phyloP scores from a whole-genome alignment of 176 grass and related monocot species.

The Chloris gayana region DNA sequence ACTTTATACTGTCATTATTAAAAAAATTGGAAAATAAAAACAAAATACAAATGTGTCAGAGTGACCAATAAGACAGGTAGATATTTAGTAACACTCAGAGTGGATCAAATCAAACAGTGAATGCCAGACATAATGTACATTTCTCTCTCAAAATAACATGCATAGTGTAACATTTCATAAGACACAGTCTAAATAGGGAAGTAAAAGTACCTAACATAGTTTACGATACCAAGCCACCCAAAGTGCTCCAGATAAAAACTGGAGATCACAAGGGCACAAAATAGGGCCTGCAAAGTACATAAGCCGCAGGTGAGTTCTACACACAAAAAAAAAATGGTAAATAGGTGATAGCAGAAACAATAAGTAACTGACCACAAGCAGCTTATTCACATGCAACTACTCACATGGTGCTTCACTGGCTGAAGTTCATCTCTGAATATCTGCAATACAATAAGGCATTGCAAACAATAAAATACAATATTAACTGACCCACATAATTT shows the following conservation, averaged over 20 bases:
- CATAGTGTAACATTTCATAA: neutral
- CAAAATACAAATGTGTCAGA: neutral
- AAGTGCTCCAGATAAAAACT: slow-evolving; percentile 58
- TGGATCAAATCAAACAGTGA: neutral
- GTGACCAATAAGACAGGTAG: neutral
- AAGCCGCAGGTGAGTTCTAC: slow-evolving; percentile 43
- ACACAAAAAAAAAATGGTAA: slow-evolving; percentile 6
- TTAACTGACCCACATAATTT: slow-evolving; percentile 3
- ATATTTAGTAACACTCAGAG: neutral
- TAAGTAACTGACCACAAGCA: slow-evolving; percentile 44
- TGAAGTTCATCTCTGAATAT: slow-evolving; percentile 99
- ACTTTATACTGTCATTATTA: neutral
- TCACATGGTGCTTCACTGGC: slow-evolving; percentile 65
- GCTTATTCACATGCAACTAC: slow-evolving; percentile 52
- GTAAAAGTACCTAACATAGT: slow-evolving; percentile 65
- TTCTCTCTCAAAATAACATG: neutral
- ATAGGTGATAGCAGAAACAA: slow-evolving; percentile 28
- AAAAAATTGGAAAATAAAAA: too few species aligned
- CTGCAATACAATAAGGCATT: slow-evolving; percentile 50
- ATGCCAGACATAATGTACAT: neutral
- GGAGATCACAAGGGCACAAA: slow-evolving; percentile 48
- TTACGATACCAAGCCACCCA: slow-evolving; percentile 51
- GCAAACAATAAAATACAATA: slow-evolving; percentile 19
- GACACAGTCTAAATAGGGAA: neutral
- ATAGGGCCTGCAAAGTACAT: slow-evolving; percentile 47